Percentiles rank a stretch among this genome's conserved stretches.
Evolutionary conservation across 495 filamentous ascomycete species (phyloP).

Genomic region (Xylaria sp.): DNA sequence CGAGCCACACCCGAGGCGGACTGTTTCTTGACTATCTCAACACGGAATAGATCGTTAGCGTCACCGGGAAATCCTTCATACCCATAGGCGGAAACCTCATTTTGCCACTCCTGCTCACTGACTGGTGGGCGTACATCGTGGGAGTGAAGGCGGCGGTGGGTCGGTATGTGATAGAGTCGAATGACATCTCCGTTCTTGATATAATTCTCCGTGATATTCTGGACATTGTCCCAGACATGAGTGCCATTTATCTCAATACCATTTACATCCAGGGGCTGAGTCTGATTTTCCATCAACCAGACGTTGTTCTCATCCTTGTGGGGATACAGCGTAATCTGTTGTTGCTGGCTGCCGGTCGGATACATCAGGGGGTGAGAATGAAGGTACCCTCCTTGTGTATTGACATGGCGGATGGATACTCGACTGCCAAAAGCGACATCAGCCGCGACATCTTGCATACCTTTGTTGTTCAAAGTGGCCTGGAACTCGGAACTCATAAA

Average conservation of each 20-base stretch:
- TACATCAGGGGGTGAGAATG: conserved; percentile 99
- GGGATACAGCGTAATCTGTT: conserved; percentile 97
- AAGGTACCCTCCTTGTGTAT: conserved; percentile 96
- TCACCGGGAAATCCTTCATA: conserved; percentile 97
- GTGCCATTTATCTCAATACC: conserved; percentile 79
- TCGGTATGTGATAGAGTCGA: conserved; percentile 81
- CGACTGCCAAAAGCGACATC: conserved; percentile 90
- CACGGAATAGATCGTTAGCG: conserved; percentile 92
- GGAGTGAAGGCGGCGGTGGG: conserved; percentile 89
- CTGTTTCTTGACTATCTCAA: conserved; percentile 92
- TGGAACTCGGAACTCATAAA: conserved; percentile 99
- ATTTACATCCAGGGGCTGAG: conserved; percentile 80
- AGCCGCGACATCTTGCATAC: conserved; percentile 91
- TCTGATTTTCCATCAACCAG: conserved; percentile 93
- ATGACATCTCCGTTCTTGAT: conserved; percentile 83
- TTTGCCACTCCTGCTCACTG: conserved; percentile 97
- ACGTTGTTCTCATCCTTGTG: conserved; percentile 99
- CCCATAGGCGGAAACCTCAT: conserved; percentile 96
- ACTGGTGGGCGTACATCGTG: conserved; percentile 98
- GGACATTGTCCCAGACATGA: conserved; percentile 79
- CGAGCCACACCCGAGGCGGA: conserved; percentile 83
- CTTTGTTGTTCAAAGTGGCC: conserved; percentile 93
- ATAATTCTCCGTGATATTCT: conserved; percentile 61
- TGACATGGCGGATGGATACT: conserved; percentile 86
- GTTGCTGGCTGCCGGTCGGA: conserved; percentile 94